Evolutionary conservation across 495 filamentous ascomycete species (phyloP).

Genomic region (Cladorrhinum samala): DNA sequence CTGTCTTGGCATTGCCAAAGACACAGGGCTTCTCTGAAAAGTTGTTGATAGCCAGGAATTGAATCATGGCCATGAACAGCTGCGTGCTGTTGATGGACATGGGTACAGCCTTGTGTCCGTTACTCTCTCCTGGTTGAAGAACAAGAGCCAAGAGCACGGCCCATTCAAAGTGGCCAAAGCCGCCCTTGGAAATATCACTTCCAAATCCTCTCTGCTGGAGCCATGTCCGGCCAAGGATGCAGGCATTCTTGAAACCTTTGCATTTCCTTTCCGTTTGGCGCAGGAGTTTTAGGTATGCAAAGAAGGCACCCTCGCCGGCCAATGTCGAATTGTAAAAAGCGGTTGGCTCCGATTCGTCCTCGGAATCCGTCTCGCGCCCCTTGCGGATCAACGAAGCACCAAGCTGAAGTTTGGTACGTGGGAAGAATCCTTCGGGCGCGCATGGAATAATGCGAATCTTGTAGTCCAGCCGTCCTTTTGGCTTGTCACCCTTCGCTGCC

Average conservation of each 20-base stretch:
- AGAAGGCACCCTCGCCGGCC: conserved; percentile 65
- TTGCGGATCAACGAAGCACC: conserved; percentile 64
- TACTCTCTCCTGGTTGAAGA: conserved; percentile 65
- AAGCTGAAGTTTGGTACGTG: conserved; percentile 59
- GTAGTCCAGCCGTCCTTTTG: conserved; percentile 36
- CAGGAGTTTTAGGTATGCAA: conserved; percentile 66
- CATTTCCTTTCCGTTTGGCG: conserved; percentile 60
- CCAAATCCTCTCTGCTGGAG: conserved; percentile 79
- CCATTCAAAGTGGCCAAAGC: conserved; percentile 95
- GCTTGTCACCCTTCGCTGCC: conserved; percentile 10
- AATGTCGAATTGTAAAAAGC: conserved; percentile 87
- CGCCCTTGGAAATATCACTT: conserved; percentile 60
- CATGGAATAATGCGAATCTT: conserved; percentile 75
- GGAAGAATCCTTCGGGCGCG: conserved; percentile 59
- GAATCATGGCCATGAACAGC: conserved; percentile 84
- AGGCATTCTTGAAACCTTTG: conserved; percentile 70
- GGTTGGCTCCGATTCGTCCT: conserved; percentile 46
- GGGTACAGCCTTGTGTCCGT: conserved; percentile 63
- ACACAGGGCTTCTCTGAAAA: conserved; percentile 57
- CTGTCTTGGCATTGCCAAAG: conserved; percentile 33
- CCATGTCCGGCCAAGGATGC: conserved; percentile 81
- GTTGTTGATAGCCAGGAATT: conserved; percentile 71
- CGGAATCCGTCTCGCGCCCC: conserved; percentile 31
- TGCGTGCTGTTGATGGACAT: conserved; percentile 83
- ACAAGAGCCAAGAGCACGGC: conserved; percentile 69